A percentile compares a stretch with the other conserved stretches of the same genome.
Conservation (phyloP, 805 yeast species). For the Groenewaldozyma salmanticensis region DNA sequence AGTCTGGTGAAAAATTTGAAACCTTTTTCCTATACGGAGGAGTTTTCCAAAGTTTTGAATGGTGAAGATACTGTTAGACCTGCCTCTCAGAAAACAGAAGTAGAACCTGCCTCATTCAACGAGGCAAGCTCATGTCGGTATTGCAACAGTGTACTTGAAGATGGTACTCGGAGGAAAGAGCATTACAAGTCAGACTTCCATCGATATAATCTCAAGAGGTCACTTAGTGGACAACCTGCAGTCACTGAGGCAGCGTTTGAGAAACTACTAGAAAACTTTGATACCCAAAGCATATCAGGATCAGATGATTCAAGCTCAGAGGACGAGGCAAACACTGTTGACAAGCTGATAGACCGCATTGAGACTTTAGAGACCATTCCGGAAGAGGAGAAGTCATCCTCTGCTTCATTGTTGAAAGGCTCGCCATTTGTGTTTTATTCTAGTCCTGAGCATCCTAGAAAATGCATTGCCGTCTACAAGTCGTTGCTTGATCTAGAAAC, state of each 20-base stretch:
- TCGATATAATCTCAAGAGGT: slow-evolving; percentile 49
- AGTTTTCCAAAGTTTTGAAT: neutral
- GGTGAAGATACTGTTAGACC: slow-evolving; percentile 3
- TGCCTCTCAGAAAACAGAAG: neutral
- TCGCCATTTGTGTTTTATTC: slow-evolving; percentile 59
- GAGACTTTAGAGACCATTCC: too few species aligned
- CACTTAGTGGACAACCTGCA: slow-evolving; percentile 34
- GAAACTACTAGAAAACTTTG: slow-evolving; percentile 39
- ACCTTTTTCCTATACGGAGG: neutral
- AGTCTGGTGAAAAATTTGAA: slow-evolving; percentile 4
- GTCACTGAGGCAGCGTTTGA: slow-evolving; percentile 53
- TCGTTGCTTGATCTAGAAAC: slow-evolving; percentile 39
- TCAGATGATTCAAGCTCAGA: slow-evolving; percentile 33
- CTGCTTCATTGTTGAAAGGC: slow-evolving; percentile 27
- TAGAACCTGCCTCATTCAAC: neutral
- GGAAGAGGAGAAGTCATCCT: neutral
- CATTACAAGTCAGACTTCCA: slow-evolving; percentile 55
- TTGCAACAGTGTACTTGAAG: slow-evolving; percentile 13
- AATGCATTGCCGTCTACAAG: slow-evolving; percentile 61
- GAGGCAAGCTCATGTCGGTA: neutral
- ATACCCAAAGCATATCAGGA: slow-evolving; percentile 41
- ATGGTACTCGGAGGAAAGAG: slow-evolving; percentile 17
- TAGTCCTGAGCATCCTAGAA: slow-evolving; percentile 36
- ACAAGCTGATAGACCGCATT: slow-evolving; percentile 1
- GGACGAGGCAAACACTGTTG: slow-evolving; percentile 19